phyloP scores from a whole-genome alignment of 495 filamentous ascomycete genomes.

The Penicillium argentinense region DNA sequence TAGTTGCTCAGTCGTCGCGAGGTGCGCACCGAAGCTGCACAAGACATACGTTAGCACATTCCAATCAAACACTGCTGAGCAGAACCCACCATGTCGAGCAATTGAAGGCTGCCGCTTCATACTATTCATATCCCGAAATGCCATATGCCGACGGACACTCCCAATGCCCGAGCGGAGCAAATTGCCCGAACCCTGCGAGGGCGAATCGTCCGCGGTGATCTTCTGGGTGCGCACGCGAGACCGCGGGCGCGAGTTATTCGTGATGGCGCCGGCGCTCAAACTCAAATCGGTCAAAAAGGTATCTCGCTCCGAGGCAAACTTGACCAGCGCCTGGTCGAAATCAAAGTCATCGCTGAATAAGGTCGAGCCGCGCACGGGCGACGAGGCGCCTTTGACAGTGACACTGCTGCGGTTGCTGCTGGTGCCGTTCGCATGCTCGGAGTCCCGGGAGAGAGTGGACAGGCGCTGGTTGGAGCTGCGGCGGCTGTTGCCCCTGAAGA shows the following conservation, averaged over 20 bases:
- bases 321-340: conserved; percentile 87
- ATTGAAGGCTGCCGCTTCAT: conserved; percentile 82
- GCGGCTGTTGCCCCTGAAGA: conserved; percentile 44
- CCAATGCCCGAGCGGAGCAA: conserved; percentile 60
- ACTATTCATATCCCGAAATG: conserved; percentile 91
- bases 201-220: conserved; percentile 72
- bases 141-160: conserved; percentile 82
- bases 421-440: conserved; percentile 56
- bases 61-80: background rate
- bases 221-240: conserved; percentile 76
- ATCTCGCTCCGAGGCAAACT: conserved; percentile 92
- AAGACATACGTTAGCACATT: conserved; percentile 1
- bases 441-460: conserved; percentile 65
- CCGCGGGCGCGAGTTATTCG: conserved; percentile 67
- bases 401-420: conserved; percentile 86
- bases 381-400: conserved; percentile 67
- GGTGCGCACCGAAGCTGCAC: conserved; percentile 80
- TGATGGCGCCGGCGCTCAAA: conserved; percentile 80
- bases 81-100: conserved; percentile 70
- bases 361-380: conserved; percentile 36
- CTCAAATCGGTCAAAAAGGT: conserved; percentile 90
- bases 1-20: conserved; percentile 92
- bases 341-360: conserved; percentile 65
- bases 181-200: conserved; percentile 36
- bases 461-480: conserved; percentile 66